Base-by-base conservation (phyloP, 202 grass and related monocot genomes). In the Hordeum pubiflorum region DNA sequence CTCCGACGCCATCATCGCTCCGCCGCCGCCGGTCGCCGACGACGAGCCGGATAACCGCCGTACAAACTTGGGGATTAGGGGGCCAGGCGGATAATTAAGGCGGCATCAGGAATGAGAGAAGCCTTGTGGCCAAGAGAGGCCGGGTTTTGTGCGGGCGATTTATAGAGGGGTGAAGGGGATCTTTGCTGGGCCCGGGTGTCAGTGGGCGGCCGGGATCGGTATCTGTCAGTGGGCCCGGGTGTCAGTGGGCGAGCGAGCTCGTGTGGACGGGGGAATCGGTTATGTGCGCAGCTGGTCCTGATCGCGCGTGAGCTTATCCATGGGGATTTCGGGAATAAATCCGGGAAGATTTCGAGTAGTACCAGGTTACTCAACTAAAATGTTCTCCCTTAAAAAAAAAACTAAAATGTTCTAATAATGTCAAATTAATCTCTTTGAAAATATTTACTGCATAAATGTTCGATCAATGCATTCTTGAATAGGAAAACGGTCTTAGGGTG, bases 1-100 rank as follows among this genome's bases (percentile, higher is more conserved):
- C 72, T 94, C 94, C 62, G 81, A 89, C 50, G 84, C 90, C 80
- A 90, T 92, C 81, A 2, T 26, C 64, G 38, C 32, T 77, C 83
- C 0, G 23, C 46, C 46, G 23, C 14, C 73, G 10, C 34, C 26
- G 24, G 1, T 72, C 69, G 24, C 69, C 69, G 69, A 58, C 20
- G 55, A 23, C n/a, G 20, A 58, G 55, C 18, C n/a, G 55, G 21
- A 3, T 32, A 32, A 33, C 21, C 37, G 40, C 14, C 58, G 68
- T 26, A 23, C 9, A 46, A 44, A 71, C 22, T 46, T 39, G 14
- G n/a, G 33, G 44, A 73, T 41, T 58, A 18, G 77, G 22, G 20
- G 81, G 69, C 24, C 44, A 38, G 69, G 7, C 26, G 58, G 24
- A n/a, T 65, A 74, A 74, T 57, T 32, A 48, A 57, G 70, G 38